Evolutionary conservation across 2,329 filamentous ascomycete species (phyloP).

Genomic region (Albifimbria verrucaria): DNA sequence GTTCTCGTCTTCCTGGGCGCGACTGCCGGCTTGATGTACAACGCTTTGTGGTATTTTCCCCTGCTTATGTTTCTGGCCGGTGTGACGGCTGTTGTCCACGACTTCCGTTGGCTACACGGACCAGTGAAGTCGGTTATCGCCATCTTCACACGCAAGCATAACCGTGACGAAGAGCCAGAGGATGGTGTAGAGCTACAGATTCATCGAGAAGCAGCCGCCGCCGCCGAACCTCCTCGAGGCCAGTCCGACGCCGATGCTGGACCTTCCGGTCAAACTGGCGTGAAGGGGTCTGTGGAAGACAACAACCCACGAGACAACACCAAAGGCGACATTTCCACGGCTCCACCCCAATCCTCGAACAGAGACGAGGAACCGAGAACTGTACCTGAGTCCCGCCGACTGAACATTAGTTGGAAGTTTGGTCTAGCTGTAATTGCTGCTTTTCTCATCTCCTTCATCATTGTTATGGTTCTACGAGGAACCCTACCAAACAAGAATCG

Average conservation of each 20-base stretch:
- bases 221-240: neutral
- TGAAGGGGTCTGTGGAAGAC: neutral
- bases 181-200: neutral
- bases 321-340: neutral
- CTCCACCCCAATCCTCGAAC: neutral
- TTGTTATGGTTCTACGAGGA: constrained; percentile 51
- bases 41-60: constrained; percentile 70
- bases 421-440: constrained; percentile 32
- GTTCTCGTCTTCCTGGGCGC: constrained; percentile 62
- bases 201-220: neutral
- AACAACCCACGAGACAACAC: neutral
- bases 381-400: constrained; percentile 21
- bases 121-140: constrained; percentile 6
- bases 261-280: neutral
- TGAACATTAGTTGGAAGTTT: constrained; percentile 35
- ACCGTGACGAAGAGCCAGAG: neutral
- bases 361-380: constrained; percentile 15
- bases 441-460: constrained; percentile 53
- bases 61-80: constrained; percentile 58
- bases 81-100: constrained; percentile 49
- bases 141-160: neutral
- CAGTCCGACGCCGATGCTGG: neutral
- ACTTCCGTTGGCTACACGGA: constrained; percentile 49
- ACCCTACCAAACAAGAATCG: constrained; percentile 38
- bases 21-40: constrained; percentile 65